A percentile compares a stretch with the other conserved stretches of the same genome.
Conservation (phyloP, 768 basidiomycete genomes). For the Pholiota molesta region DNA sequence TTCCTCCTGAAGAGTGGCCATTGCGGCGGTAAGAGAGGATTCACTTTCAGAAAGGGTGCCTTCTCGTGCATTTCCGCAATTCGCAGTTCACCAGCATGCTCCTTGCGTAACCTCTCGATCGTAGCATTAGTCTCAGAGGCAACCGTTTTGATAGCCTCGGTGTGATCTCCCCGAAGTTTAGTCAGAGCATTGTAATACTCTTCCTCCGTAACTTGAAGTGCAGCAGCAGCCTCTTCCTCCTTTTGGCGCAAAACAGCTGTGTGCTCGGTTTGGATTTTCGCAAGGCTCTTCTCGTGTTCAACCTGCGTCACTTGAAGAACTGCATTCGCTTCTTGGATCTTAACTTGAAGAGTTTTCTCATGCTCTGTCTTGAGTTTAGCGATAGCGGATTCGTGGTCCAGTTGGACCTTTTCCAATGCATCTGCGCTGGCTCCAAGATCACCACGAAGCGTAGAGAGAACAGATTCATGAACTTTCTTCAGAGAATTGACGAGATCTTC, state of each 20-base stretch:
- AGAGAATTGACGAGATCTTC: slow-evolving; percentile 50
- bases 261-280: slow-evolving; percentile 55
- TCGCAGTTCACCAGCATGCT: slow-evolving; percentile 74
- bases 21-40: slow-evolving; percentile 60
- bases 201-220: slow-evolving; percentile 71
- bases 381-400: slow-evolving; percentile 63
- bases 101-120: slow-evolving; percentile 73
- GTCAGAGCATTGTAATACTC: slow-evolving; percentile 83
- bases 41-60: slow-evolving; percentile 77
- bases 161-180: slow-evolving; percentile 75
- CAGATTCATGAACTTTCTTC: slow-evolving; percentile 37
- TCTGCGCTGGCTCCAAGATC: slow-evolving; percentile 48
- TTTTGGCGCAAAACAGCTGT: slow-evolving; percentile 58
- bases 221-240: slow-evolving; percentile 58
- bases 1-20: slow-evolving; percentile 73
- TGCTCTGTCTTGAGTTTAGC: slow-evolving; percentile 59
- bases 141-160: slow-evolving; percentile 63
- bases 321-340: slow-evolving; percentile 56
- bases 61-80: slow-evolving; percentile 77
- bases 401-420: slow-evolving; percentile 48
- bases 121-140: slow-evolving; percentile 59
- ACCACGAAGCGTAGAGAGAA: slow-evolving; percentile 39
- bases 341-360: slow-evolving; percentile 52
- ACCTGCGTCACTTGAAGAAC: slow-evolving; percentile 48
- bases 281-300: slow-evolving; percentile 57